A percentile compares a stretch with the other conserved stretches of the same genome.
phyloP scores from a whole-genome alignment of 441 rosid species.

The Brassica balearica region DNA sequence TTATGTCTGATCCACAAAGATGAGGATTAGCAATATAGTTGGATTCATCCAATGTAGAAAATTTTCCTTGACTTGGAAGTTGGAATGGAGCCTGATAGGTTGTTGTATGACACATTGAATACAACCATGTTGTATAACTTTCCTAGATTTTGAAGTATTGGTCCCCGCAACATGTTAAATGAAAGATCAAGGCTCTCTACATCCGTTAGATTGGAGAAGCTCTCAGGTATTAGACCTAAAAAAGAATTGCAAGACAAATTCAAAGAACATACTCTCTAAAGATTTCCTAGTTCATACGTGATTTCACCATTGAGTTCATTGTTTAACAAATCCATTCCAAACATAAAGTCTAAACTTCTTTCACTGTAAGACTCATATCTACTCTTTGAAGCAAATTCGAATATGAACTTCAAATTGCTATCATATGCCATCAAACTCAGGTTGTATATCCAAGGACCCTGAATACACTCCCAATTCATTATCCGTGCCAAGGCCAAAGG shows the following conservation, averaged over 20 bases:
- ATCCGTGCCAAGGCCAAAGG: background rate
- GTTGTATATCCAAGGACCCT: background rate
- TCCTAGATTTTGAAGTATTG: background rate
- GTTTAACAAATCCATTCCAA: background rate
- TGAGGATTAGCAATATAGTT: background rate
- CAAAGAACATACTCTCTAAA: background rate
- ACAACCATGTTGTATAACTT: background rate
- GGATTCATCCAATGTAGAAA: background rate
- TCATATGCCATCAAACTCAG: background rate
- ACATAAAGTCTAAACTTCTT: background rate
- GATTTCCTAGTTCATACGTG: background rate
- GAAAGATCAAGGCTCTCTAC: slow-evolving; percentile 6
- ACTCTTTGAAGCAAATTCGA: slow-evolving; percentile 2
- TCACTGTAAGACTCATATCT: background rate
- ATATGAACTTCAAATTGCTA: background rate
- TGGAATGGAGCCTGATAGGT: background rate
- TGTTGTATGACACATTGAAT: background rate
- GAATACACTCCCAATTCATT: background rate
- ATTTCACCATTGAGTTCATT: background rate
- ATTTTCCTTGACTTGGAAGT: background rate
- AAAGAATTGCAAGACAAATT: background rate
- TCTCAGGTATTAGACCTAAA: background rate
- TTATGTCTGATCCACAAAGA: background rate
- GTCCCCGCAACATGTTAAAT: background rate
- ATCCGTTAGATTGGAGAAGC: background rate